phyloP scores from a whole-genome alignment of 2,329 filamentous ascomycete species.

The Diaporthe sp. region DNA sequence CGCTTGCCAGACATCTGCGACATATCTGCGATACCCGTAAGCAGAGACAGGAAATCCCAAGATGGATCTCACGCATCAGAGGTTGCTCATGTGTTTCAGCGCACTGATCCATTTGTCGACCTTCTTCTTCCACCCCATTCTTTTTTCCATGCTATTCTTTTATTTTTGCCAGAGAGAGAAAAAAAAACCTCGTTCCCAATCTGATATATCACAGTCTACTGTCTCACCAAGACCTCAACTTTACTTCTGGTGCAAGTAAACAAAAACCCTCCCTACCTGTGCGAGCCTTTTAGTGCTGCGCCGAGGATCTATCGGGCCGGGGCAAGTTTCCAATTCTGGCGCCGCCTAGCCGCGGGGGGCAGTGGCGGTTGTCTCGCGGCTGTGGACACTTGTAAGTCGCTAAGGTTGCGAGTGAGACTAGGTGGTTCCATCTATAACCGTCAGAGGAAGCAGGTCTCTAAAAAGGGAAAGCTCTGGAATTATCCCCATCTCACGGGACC shows the following conservation, averaged over 20 bases:
- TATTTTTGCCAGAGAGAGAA: background rate
- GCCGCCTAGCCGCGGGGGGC: background rate
- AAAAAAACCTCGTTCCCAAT: background rate
- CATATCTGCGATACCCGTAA: background rate
- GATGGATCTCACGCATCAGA: background rate
- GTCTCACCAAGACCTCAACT: background rate
- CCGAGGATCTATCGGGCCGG: background rate
- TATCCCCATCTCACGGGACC: slow-evolving; percentile 16
- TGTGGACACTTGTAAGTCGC: background rate
- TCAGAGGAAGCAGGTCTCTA: too few species aligned
- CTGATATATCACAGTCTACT: background rate
- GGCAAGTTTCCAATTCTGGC: background rate
- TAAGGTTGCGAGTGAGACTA: background rate
- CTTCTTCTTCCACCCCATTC: background rate
- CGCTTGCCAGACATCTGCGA: background rate
- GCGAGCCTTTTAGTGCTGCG: too few species aligned
- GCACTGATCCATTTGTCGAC: background rate
- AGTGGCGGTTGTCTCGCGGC: background rate
- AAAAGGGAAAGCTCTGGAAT: too few species aligned
- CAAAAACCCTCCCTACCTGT: background rate
- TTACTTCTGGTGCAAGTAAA: slow-evolving; percentile 14
- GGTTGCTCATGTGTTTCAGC: background rate
- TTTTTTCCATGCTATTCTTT: background rate
- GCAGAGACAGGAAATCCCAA: background rate
- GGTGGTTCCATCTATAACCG: too few species aligned